These are phyloP conservation scores for Parsonsia alboflavescens DNA, from an alignment of 257 asterid species.

Conservation along the genomic window DNA sequence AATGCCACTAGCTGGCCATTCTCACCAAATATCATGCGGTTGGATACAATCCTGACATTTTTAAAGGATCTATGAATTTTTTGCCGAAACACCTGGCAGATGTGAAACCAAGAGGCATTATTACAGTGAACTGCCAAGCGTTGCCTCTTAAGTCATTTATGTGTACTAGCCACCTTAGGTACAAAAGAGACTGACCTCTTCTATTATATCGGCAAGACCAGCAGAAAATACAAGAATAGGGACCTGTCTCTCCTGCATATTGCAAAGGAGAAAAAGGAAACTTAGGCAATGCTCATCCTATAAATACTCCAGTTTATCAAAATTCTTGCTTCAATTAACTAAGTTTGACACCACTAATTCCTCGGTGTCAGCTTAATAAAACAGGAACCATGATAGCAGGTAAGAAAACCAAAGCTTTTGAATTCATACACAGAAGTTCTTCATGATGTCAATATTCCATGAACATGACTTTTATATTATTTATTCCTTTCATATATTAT, in stretches of 20 bases:
- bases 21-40: conserved; percentile 79
- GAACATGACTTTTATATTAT: background rate
- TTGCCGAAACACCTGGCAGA: conserved; percentile 77
- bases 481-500: background rate
- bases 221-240: conserved; percentile 95
- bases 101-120: conserved; percentile 21
- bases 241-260: conserved; percentile 62
- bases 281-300: background rate
- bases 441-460: background rate
- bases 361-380: background rate
- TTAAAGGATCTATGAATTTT: conserved; percentile 78
- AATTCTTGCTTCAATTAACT: background rate
- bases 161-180: conserved; percentile 10
- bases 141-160: background rate
- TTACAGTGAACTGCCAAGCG: conserved; percentile 19
- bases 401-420: background rate
- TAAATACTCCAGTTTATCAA: background rate
- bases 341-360: background rate
- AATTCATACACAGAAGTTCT: background rate
- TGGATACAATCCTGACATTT: conserved; percentile 79
- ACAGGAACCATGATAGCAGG: background rate
- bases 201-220: conserved; percentile 92
- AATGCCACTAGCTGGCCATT: conserved; percentile 63
- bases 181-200: conserved; percentile 60
- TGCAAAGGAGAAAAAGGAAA: conserved; percentile 18